Base-by-base conservation (phyloP, 176 grass and related monocot genomes). In the Musa acuminata region DNA sequence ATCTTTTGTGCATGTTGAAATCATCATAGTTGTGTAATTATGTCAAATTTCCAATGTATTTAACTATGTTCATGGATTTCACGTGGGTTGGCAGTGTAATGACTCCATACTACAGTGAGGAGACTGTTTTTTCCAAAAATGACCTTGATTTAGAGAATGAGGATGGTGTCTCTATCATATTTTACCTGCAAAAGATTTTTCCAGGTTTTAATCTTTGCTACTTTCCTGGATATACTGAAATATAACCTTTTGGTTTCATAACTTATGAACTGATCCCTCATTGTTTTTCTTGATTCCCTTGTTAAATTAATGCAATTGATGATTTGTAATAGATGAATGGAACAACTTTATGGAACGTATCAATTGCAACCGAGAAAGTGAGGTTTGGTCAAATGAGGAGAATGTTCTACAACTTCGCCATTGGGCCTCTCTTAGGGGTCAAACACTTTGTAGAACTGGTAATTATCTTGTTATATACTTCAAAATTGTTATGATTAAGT, bases 141-240 rank as follows among this genome's bases (percentile, higher is more conserved):
- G 94, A 97, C 78, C 90, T 97, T 79, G 94, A 97, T 83, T 85
- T 93, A 77, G 94, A 97, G 77, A 97, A 97, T 85, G 94, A 97
- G 83, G 94, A 97, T 76, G 94, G 94, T 78, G 79, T 97, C 73
- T 97, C 94, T 78, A 97, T 97, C 83, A 87, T 93, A 84, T 97
- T 97, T 75, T 97, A 97, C 80, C 94, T 97, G 50, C 94, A 97
- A 85, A 97, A 97, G 80, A 97, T 97, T 73, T 97, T 81, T 89
- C 94, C 94, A 89, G 93, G 93, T 96, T 76, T 19, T 62, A 65
- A 64, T 69, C 49, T 71, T 86, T 26, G 68, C 7, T 43, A 43
- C 35, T 49, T 85, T 65, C 27, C 16, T 57, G 51, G 23, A 53
- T 35, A 14, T 22, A 17, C 11, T 20, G 13, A 55, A 55, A 53